phyloP scores from a whole-genome alignment of 306 rosid genomes.

The Erythrophleum fordii region DNA sequence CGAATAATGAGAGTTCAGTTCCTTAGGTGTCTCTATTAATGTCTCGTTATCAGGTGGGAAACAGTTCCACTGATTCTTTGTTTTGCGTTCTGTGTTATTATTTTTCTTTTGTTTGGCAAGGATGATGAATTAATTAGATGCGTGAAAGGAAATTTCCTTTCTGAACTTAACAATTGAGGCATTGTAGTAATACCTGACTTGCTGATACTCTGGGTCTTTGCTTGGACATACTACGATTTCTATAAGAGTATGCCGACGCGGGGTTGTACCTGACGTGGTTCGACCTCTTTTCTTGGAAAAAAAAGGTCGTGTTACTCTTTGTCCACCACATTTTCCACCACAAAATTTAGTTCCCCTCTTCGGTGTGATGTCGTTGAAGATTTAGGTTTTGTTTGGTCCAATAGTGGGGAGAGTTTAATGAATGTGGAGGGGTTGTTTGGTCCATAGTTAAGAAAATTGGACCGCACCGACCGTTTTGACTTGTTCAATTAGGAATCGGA shows the following conservation, averaged over 20 bases:
- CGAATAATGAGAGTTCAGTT: constrained; percentile 33
- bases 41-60: constrained; percentile 52
- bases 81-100: neutral
- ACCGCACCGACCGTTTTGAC: too few relatives aligned
- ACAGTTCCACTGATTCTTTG: constrained; percentile 28
- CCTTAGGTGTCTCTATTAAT: constrained; percentile 35
- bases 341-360: neutral
- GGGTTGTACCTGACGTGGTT: neutral
- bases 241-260: too few relatives aligned
- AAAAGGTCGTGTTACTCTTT: neutral
- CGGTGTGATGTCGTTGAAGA: neutral
- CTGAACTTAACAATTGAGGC: constrained; percentile 75
- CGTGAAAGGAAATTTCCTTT: constrained; percentile 58
- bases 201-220: neutral
- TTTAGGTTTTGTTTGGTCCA: too few relatives aligned
- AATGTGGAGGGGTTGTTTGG: too few relatives aligned
- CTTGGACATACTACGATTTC: neutral
- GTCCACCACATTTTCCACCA: neutral
- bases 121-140: constrained; percentile 86
- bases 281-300: too few relatives aligned
- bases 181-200: constrained; percentile 57
- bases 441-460: too few relatives aligned
- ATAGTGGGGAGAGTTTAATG: too few relatives aligned
- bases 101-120: constrained; percentile 27
- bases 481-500: too few relatives aligned